These are phyloP conservation scores for Closterium sp. DNA, from an alignment of 139 green algal genomes.

Conservation along the genomic window DNA sequence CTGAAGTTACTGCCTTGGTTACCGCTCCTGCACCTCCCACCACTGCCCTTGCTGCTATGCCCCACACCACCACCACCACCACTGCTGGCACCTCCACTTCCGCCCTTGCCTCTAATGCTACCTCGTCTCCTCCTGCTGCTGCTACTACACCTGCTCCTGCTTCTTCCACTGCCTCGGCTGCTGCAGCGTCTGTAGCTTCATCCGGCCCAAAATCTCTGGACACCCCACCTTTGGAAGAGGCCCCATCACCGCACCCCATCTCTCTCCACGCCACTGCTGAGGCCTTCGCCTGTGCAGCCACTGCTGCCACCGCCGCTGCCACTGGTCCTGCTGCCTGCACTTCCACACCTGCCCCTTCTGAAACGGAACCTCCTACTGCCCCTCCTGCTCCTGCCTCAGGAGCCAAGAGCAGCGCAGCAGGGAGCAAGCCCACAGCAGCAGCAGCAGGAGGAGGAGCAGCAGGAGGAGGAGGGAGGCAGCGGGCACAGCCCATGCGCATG, in stretches of 20 bases:
- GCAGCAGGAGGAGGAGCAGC: conserved; percentile 14
- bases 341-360: too few relatives aligned
- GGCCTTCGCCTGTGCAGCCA: not conserved
- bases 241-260: not conserved
- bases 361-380: not conserved
- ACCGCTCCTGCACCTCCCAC: not conserved
- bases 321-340: not conserved
- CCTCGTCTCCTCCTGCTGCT: not conserved
- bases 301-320: not conserved
- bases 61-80: not conserved
- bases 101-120: not conserved
- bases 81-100: not conserved
- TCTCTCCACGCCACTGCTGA: not conserved
- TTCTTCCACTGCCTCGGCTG: not conserved
- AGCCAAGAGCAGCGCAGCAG: not conserved
- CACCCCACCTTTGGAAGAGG: not conserved
- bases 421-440: not conserved
- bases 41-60: not conserved
- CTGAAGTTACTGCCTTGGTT: not conserved
- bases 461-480: conserved; percentile 2
- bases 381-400: not conserved
- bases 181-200: not conserved
- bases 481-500: conserved; percentile 49
- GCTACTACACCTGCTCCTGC: too few relatives aligned
- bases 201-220: not conserved